phyloP scores from a whole-genome alignment of 139 green algal species.

The Dunaliella primolecta region DNA sequence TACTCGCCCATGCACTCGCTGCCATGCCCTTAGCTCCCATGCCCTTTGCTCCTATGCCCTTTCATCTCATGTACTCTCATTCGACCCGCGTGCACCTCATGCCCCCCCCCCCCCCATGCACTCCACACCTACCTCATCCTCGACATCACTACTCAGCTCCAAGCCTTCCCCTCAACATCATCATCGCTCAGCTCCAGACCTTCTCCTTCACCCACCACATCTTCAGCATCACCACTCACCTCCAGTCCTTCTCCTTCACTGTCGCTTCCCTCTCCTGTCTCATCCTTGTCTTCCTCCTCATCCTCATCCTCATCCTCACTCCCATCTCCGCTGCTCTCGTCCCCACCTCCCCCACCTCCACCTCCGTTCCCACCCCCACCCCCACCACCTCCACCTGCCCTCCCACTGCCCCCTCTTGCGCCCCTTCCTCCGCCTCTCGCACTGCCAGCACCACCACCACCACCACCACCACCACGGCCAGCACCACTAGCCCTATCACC shows the following conservation, averaged over 20 bases:
- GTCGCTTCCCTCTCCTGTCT: neutral
- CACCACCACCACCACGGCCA: slow-evolving; percentile 4
- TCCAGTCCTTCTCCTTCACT: neutral
- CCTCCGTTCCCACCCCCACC: neutral
- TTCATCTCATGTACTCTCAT: too few species aligned
- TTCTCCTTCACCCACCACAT: neutral
- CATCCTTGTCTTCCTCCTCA: neutral
- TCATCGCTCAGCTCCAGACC: neutral
- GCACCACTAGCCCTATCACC: slow-evolving; percentile 1
- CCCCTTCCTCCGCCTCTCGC: neutral
- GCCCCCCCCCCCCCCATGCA: too few species aligned
- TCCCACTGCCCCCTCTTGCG: neutral
- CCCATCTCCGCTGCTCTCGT: neutral
- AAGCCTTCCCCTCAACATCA: neutral
- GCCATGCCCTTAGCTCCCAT: too few species aligned
- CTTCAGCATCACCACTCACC: neutral
- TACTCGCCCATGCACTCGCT: too few species aligned
- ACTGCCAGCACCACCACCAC: neutral
- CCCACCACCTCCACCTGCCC: neutral
- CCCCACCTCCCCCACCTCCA: neutral
- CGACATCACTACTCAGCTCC: too few species aligned
- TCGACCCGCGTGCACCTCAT: neutral
- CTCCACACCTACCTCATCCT: too few species aligned
- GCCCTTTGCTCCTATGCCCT: too few species aligned
- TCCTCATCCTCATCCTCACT: neutral